Percentiles rank a stretch among this genome's conserved stretches.
phyloP scores from a whole-genome alignment of 495 filamentous ascomycete species.

The Aspergillus cristatus region DNA sequence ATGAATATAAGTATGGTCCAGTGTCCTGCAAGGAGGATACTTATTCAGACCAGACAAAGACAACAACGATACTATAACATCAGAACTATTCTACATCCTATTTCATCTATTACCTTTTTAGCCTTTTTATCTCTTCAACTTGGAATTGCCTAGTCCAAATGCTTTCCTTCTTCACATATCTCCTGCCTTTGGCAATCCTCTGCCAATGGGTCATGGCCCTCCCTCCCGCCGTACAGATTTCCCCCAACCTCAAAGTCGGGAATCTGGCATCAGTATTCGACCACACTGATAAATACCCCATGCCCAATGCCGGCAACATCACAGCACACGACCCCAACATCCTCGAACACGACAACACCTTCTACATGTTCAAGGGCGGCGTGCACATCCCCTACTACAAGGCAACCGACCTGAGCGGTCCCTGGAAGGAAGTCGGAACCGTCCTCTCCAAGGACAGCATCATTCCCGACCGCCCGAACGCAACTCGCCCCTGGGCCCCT shows the following conservation, averaged over 20 bases:
- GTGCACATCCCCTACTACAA: slow-evolving; percentile 22
- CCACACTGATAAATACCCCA: slow-evolving; percentile 10
- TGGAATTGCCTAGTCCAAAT: background rate
- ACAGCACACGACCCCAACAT: slow-evolving; percentile 33
- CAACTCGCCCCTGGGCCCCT: slow-evolving; percentile 47
- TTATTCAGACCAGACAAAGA: no score
- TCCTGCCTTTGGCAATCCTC: background rate
- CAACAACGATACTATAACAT: no score
- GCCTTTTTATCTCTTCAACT: background rate
- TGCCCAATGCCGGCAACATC: slow-evolving; percentile 27
- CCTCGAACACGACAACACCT: slow-evolving; percentile 19
- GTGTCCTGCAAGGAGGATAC: no score
- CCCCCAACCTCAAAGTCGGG: background rate
- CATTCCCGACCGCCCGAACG: slow-evolving; percentile 24
- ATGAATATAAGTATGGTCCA: no score
- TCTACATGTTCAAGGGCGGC: slow-evolving; percentile 34
- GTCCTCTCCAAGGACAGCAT: slow-evolving; percentile 27
- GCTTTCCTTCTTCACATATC: background rate
- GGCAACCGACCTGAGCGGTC: slow-evolving; percentile 26
- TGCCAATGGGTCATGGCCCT: background rate
- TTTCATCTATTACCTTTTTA: background rate
- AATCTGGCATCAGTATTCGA: background rate
- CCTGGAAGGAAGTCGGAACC: slow-evolving; percentile 34
- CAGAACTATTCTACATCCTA: no score
- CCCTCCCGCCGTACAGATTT: background rate